phyloP scores from a whole-genome alignment of 768 basidiomycete species.

The Rhodocollybia butyracea region DNA sequence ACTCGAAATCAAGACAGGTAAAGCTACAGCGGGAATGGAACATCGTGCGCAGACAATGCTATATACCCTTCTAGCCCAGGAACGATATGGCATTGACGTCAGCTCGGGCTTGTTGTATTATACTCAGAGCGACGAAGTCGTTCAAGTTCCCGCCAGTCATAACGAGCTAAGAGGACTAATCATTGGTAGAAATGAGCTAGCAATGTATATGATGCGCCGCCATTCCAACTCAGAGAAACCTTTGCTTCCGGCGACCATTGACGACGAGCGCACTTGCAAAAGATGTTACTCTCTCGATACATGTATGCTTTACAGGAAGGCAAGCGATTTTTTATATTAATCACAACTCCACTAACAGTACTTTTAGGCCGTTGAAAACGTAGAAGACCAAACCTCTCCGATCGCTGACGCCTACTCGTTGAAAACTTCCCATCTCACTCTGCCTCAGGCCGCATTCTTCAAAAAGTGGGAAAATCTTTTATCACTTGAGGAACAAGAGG shows the following conservation, averaged over 20 bases:
- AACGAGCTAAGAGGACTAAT: slow-evolving; percentile 87
- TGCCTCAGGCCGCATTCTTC: slow-evolving; percentile 72
- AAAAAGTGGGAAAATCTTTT: slow-evolving; percentile 87
- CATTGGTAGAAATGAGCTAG: slow-evolving; percentile 81
- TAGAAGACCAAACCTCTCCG: slow-evolving; percentile 47
- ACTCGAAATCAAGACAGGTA: slow-evolving; percentile 96
- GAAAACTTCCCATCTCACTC: slow-evolving; percentile 80
- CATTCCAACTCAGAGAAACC: slow-evolving; percentile 29
- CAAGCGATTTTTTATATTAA: slow-evolving; percentile 20
- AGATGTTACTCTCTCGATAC: slow-evolving; percentile 79
- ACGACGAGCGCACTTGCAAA: slow-evolving; percentile 75
- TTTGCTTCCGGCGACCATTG: slow-evolving; percentile 86
- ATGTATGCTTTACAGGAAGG: slow-evolving; percentile 94
- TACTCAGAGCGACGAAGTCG: slow-evolving; percentile 86
- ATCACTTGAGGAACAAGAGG: slow-evolving; percentile 82
- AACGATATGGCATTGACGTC: slow-evolving; percentile 85
- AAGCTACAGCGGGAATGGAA: slow-evolving; percentile 71
- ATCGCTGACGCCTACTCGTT: slow-evolving; percentile 68
- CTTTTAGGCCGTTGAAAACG: slow-evolving; percentile 64
- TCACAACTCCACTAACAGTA: background rate
- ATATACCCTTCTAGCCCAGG: slow-evolving; percentile 86
- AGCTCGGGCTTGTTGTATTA: slow-evolving; percentile 89
- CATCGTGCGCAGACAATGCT: slow-evolving; percentile 98
- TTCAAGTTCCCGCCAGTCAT: slow-evolving; percentile 71
- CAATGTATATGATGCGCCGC: slow-evolving; percentile 67